Evolutionary conservation across 805 yeast species (phyloP).

Genomic region (Suhomyces canberraensis): DNA sequence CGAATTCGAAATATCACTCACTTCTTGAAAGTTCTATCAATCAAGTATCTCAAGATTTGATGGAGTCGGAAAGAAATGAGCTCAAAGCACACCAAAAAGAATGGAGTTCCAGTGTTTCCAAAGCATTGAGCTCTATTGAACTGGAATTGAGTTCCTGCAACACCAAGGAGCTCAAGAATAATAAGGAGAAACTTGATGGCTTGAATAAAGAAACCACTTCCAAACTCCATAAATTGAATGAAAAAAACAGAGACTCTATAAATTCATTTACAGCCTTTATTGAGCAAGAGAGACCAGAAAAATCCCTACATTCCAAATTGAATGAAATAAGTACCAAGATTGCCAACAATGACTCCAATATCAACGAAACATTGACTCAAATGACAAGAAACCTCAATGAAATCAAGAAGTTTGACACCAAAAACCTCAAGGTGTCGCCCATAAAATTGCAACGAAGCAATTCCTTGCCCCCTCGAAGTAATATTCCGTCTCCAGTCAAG

Average conservation of each 20-base stretch:
- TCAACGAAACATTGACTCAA: constrained; percentile 1
- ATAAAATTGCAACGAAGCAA: neutral
- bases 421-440: constrained; percentile 7
- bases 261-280: neutral
- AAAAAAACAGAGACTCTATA: neutral
- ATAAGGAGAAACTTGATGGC: neutral
- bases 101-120: neutral
- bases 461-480: neutral
- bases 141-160: neutral
- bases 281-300: neutral
- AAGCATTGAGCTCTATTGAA: neutral
- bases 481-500: constrained; percentile 2
- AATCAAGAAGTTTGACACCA: constrained; percentile 4
- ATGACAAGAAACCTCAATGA: constrained; percentile 5
- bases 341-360: constrained; percentile 6
- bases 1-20: constrained; percentile 2
- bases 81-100: neutral
- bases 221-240: neutral
- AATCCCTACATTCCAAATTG: neutral
- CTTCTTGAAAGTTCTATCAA: constrained; percentile 3
- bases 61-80: neutral
- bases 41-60: constrained; percentile 1
- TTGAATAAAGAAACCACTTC: neutral
- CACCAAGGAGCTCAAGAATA: neutral
- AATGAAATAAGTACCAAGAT: neutral